A percentile compares a stretch with the other conserved stretches of the same genome.
Evolutionary conservation across 2,329 filamentous ascomycete genomes (phyloP).

Genomic region (Ambrosiella cleistominuta): DNA sequence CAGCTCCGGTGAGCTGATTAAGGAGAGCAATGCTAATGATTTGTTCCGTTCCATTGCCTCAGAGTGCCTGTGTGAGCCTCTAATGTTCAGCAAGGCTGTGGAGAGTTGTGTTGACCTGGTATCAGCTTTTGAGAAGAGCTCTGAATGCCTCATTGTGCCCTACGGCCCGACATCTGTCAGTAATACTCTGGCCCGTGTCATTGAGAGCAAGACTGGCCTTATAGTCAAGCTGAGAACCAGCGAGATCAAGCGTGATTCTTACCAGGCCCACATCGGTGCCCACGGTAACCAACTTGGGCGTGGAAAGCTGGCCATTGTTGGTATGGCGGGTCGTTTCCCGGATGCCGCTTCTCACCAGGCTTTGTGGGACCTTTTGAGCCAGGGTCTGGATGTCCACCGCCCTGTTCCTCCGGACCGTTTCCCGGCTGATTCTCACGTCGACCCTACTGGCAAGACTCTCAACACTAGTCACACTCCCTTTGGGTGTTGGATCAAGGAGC

Average conservation of each 20-base stretch:
- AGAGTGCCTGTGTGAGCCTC: slow-evolving; percentile 33
- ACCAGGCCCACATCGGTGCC: slow-evolving; percentile 25
- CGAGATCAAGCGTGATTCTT: slow-evolving; percentile 21
- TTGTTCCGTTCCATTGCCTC: slow-evolving; percentile 27
- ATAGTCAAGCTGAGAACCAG: slow-evolving; percentile 25
- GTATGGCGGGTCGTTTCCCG: slow-evolving; percentile 31
- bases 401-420: slow-evolving; percentile 49
- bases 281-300: slow-evolving; percentile 27
- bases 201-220: slow-evolving; percentile 26
- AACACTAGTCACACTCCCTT: slow-evolving; percentile 54
- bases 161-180: slow-evolving; percentile 31
- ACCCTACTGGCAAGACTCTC: slow-evolving; percentile 47
- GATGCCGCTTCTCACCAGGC: slow-evolving; percentile 24
- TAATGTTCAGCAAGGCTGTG: slow-evolving; percentile 31
- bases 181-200: slow-evolving; percentile 26
- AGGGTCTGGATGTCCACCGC: slow-evolving; percentile 48
- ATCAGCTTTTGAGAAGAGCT: slow-evolving; percentile 19
- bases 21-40: slow-evolving; percentile 23
- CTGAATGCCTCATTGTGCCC: slow-evolving; percentile 29
- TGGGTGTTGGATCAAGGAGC: slow-evolving; percentile 53
- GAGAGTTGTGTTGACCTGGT: slow-evolving; percentile 29
- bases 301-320: slow-evolving; percentile 69
- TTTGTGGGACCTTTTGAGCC: slow-evolving; percentile 48
- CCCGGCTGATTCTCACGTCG: slow-evolving; percentile 47
- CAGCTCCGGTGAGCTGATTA: slow-evolving; percentile 27